Base-by-base conservation (phyloP, 441 rosid genomes). In the Erodium moschatum region DNA sequence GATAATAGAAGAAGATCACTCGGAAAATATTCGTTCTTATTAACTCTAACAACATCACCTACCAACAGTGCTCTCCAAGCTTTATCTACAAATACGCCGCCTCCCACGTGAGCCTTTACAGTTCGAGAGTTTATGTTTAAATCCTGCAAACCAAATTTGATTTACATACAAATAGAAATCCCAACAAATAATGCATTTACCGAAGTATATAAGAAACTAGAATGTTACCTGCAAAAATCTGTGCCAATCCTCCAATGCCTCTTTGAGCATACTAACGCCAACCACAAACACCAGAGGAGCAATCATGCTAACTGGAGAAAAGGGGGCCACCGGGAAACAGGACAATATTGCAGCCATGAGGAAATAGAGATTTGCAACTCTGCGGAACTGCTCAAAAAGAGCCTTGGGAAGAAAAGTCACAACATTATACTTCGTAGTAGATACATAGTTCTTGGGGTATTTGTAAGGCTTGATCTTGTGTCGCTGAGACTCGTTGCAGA, bases 311-410 rank as follows among this genome's bases (percentile, higher is more conserved):
- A 89, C 27, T 8, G 95, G 76, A 0, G 92, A 64, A 80, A 90
- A 92, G 66, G 99, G 99, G 18, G 99, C 85, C 5, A 95, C 74
- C 0, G 92, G 68, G 4, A 96, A 88, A 80, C 90, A 84, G 2
- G 99, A 84, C 76, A 95, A 75, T 62, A 89, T 71, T 7, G 89
- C 96, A 76, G 91, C 84, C 52, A 92, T 48, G 68, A 95, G 86
- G 79, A 95, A 95, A 75, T 86, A 95, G 68, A 90, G 63, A 72
- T 95, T 95, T 61, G 99, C 99, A 16, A 85, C 97, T 61, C 99
- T 84, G 78, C 97, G 85, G 79, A 95, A 91, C 73, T 95, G 99
- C 81, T 95, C 98, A 52, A 92, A 95, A 70, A 95, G 69, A 0
- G 99, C 83, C 76, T 85, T 92, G 0, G 99, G 99, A n/a, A 95